Base-by-base conservation (phyloP, 1,139 yeast species). In the Candida dubliniensis region DNA sequence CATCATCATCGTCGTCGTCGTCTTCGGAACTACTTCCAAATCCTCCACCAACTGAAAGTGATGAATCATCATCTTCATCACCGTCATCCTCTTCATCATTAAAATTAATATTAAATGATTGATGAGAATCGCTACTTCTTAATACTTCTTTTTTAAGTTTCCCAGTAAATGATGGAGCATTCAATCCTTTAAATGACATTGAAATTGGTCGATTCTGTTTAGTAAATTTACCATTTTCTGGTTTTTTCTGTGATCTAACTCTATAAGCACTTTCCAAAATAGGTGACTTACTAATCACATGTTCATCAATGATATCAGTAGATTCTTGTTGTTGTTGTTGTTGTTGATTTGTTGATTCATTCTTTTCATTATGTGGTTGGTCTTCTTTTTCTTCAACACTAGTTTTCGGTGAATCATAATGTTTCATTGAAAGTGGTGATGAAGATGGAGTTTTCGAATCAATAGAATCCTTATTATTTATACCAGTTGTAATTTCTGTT, bases 161-260 rank as follows among this genome's bases (percentile, higher is more conserved):
- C 14, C 70, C 65, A 8, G 66, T 73, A 52, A 81, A 77, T 1
- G 79, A 69, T 1, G 88, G 84, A 0, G 82, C 84, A 45, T 67
- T 74, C 46, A 83, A 61, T 0, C 89, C 89, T 52, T 76, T 76
- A 61, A 82, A 82, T 0, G 89, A 82, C 84, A 81, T 77, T 2
- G 87, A 81, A 5, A 82, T 68, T 11, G 87, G 87, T 48, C 88
- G 67, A 38, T 61, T 58, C 26, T 58, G 59, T 41, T 45, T 46
- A 8, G 45, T 42, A 23, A 46, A 44, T 24, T 42, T 53, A 1
- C 58, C 58, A 27, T 54, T 40, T 9, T 18, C 13, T n/a, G 36
- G 34, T 12, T 3, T 18, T 38, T 3, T 18, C 31, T 29, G n/a
- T n/a, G 12, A n/a, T 30, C 38, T 42, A 25, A 26, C 39, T 25